These are phyloP conservation scores for Pseudozyma thailandica DNA, from an alignment of 1,284 basidiomycete species.

Conservation along the genomic window DNA sequence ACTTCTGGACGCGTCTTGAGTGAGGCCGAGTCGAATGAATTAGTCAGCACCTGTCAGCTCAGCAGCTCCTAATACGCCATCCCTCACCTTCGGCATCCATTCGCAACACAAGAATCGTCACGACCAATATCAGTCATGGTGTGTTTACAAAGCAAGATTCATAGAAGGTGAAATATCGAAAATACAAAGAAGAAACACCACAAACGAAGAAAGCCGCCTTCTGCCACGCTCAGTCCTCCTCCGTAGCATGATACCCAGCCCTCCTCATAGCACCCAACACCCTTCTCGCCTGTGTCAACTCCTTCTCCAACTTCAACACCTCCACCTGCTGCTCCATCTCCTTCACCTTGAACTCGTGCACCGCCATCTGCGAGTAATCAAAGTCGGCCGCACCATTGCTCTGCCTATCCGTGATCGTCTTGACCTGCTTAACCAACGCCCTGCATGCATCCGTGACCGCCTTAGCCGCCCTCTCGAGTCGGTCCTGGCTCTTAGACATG, in stretches of 20 bases:
- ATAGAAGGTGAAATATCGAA: neutral
- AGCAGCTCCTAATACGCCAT: neutral
- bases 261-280: constrained; percentile 66
- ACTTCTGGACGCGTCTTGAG: constrained; percentile 1
- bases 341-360: constrained; percentile 88
- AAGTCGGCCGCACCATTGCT: constrained; percentile 78
- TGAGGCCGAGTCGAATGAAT: neutral
- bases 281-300: constrained; percentile 73
- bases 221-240: constrained; percentile 43
- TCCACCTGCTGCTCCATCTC: constrained; percentile 98
- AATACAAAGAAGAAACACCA: constrained; percentile 2
- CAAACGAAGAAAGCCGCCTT: neutral
- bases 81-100: neutral
- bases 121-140: too few relatives aligned
- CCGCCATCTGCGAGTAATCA: constrained; percentile 92
- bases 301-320: constrained; percentile 95
- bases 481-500: constrained; percentile 98
- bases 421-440: constrained; percentile 95
- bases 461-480: constrained; percentile 93
- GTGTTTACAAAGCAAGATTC: too few relatives aligned
- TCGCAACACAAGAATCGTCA: too few relatives aligned
- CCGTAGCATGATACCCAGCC: constrained; percentile 65
- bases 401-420: constrained; percentile 88
- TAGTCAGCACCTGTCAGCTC: constrained; percentile 6
- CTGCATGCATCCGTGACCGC: constrained; percentile 99